These are phyloP conservation scores for Dactylorhiza incarnata DNA, from an alignment of 106 monocot genomes.

Conservation along the genomic window DNA sequence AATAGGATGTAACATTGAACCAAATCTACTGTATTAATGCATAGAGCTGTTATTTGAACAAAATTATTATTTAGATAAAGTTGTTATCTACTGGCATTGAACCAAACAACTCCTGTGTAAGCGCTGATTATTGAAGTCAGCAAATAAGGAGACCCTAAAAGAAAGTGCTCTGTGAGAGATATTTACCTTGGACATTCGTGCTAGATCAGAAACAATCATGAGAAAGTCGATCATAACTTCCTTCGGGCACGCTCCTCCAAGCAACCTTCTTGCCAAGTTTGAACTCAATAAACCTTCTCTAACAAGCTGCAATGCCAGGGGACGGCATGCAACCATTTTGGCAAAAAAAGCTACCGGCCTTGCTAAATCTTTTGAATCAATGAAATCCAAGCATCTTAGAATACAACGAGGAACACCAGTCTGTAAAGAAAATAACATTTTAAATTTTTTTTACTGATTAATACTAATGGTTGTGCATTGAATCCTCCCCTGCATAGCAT, in stretches of 20 bases:
- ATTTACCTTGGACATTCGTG: constrained; percentile 92
- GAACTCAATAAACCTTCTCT: constrained; percentile 72
- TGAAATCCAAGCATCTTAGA: constrained; percentile 48
- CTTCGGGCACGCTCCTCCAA: constrained; percentile 37
- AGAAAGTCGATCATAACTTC: constrained; percentile 79
- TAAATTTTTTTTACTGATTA: background rate
- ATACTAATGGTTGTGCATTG: too few relatives aligned
- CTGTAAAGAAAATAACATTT: constrained; percentile 27
- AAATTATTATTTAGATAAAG: too few relatives aligned
- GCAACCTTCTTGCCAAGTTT: constrained; percentile 35
- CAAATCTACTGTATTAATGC: too few relatives aligned
- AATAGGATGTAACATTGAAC: too few relatives aligned
- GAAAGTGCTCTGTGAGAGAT: background rate
- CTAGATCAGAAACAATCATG: constrained; percentile 97
- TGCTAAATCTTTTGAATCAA: constrained; percentile 48
- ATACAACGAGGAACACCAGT: constrained; percentile 53
- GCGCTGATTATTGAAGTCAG: too few relatives aligned
- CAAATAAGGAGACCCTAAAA: background rate
- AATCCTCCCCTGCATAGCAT: too few relatives aligned
- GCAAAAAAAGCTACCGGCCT: constrained; percentile 81
- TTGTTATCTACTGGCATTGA: too few relatives aligned
- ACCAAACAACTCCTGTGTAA: too few relatives aligned
- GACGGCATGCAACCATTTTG: constrained; percentile 89
- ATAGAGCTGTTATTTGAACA: too few relatives aligned
- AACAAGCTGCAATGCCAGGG: constrained; percentile 73